Base-by-base conservation (phyloP, 2,329 filamentous ascomycete genomes). In the Sclerotinia glacialis region DNA sequence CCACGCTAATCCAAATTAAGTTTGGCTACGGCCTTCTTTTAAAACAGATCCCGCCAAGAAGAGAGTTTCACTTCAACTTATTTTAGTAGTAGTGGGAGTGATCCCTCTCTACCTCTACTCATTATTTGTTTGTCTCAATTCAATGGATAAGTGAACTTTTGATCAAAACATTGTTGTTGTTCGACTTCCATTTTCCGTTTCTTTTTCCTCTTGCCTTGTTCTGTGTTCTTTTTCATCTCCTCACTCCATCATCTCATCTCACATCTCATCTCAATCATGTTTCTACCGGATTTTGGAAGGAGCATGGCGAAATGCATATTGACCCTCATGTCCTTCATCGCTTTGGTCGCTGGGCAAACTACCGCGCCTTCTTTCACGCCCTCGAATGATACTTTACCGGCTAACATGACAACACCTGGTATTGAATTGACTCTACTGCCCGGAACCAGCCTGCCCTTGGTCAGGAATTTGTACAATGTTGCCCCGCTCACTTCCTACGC, bases 201-300 rank as follows among this genome's bases (percentile, higher is more conserved):
- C 50, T 34, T 50, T 49, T 47, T 26, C 28, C n/a, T 14, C 37
- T 63, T 26, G 3, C 60, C 5, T 4, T 23, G 28, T 54, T 12
- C n/a, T n/a, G 18, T 50, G 49, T 61, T 60, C 44, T 65, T 42
- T 53, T 67, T 23, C n/a, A 11, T 5, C n/a, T 31, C 26, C 40
- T 56, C 37, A 23, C 28, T 64, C n/a, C 18, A 49, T 47, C 37
- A 3, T 40, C 12, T 40, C 37, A 40, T 40, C 14, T 40, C 55
- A 42, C 37, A 40, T 40, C 14, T 40, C 55, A 44, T 12, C 23
- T 40, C 58, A 42, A 73, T 60, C 54, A 74, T 73, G 73, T 65
- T 71, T 70, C 67, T 68, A 69, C 71, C 72, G 69, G 73, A 58
- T 72, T 70, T 71, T 70, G 70, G 70, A 58, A 67, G 70, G 67